These are phyloP conservation scores for Pelagophyceae sp. DNA, from an alignment of 352 stramenopile genomes.

Conservation along the genomic window DNA sequence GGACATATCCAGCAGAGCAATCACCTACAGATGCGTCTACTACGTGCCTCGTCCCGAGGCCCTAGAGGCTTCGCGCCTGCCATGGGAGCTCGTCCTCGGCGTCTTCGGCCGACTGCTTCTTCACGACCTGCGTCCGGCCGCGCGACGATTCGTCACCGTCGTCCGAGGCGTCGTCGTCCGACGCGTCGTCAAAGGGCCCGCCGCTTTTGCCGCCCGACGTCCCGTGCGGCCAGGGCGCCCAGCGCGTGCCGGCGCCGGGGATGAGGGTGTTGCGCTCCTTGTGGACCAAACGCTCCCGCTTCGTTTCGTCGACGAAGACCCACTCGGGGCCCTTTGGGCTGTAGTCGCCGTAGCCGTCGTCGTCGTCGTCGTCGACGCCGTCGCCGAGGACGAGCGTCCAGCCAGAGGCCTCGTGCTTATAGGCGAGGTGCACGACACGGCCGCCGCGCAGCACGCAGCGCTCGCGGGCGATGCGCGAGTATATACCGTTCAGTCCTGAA, in stretches of 20 bases:
- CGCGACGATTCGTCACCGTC: neutral
- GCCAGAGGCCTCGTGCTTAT: neutral
- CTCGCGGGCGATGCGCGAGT: neutral
- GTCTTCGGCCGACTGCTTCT: neutral
- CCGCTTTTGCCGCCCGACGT: neutral
- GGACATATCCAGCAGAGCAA: neutral
- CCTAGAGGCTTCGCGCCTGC: too few species aligned
- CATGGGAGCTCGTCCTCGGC: constrained; percentile 12
- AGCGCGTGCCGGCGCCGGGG: neutral
- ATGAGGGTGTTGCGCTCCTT: constrained; percentile 12
- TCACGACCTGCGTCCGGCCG: neutral
- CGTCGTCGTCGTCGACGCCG: neutral
- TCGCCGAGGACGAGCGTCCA: neutral
- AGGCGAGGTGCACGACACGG: neutral
- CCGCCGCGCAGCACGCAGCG: neutral
- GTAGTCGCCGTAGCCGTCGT: neutral
- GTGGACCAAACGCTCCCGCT: neutral
- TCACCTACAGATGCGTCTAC: too few species aligned
- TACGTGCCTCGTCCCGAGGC: too few species aligned
- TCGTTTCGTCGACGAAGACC: neutral
- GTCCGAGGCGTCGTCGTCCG: constrained; percentile 6
- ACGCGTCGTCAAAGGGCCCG: neutral
- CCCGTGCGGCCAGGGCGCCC: neutral
- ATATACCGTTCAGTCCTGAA: neutral
- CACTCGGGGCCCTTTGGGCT: neutral